A percentile compares a stretch with the other conserved stretches of the same genome.
Evolutionary conservation across 306 rosid species (phyloP).

Genomic region (Myrica gale): DNA sequence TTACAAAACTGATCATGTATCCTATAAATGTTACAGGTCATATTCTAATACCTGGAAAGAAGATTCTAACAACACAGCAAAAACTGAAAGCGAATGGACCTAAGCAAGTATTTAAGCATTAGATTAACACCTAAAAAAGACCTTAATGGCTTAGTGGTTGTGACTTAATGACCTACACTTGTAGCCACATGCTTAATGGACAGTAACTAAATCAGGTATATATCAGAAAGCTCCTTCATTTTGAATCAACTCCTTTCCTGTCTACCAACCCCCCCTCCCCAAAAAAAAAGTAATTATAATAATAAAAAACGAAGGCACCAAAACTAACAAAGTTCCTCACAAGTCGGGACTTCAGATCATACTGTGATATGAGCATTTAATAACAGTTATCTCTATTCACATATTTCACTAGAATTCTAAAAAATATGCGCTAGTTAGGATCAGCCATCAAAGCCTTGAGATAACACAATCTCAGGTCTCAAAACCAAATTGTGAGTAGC

Average conservation of each 20-base stretch:
- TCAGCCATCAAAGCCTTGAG: not conserved
- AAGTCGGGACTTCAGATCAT: not conserved
- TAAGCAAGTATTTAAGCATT: constrained; percentile 1
- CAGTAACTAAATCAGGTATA: too few relatives aligned
- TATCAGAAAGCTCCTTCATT: not conserved
- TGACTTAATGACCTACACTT: not conserved
- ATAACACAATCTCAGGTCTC: not conserved
- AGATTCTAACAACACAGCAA: too few relatives aligned
- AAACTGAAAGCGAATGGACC: too few relatives aligned
- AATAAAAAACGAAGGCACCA: too few relatives aligned
- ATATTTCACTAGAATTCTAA: too few relatives aligned
- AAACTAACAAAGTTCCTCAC: not conserved
- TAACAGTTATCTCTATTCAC: too few relatives aligned
- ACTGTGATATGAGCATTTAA: not conserved
- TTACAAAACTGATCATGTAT: too few relatives aligned
- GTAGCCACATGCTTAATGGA: not conserved
- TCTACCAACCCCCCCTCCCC: too few relatives aligned
- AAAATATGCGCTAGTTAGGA: not conserved
- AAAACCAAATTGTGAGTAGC: not conserved
- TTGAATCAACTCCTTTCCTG: too few relatives aligned
- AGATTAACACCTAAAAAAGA: not conserved
- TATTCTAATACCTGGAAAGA: too few relatives aligned
- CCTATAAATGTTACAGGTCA: too few relatives aligned
- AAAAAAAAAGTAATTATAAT: too few relatives aligned
- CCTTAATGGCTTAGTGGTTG: not conserved